Evolutionary conservation across 306 rosid species (phyloP).

Genomic region (Fragaria iinumae): DNA sequence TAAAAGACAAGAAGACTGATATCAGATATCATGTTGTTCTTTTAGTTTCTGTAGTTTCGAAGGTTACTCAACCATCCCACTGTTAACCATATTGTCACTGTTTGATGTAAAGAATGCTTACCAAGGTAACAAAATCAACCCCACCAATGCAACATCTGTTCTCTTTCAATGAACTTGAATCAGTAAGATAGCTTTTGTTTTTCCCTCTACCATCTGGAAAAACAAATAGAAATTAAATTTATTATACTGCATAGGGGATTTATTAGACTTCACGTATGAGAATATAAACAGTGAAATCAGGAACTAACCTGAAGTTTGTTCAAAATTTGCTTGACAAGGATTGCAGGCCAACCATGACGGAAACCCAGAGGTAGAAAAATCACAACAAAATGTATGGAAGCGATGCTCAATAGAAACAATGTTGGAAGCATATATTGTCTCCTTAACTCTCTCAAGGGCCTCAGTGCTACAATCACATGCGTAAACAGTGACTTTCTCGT

Average conservation of each 20-base stretch:
- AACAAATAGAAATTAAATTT: conserved; percentile 19
- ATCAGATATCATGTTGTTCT: not conserved
- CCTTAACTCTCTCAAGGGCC: conserved; percentile 64
- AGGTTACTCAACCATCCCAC: conserved; percentile 14
- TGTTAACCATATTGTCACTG: conserved; percentile 16
- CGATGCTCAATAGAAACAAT: conserved; percentile 36
- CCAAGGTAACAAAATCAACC: conserved; percentile 83
- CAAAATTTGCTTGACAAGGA: conserved; percentile 40
- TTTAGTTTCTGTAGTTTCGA: conserved; percentile 2
- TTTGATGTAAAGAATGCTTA: conserved; percentile 29
- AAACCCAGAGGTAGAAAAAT: conserved; percentile 53
- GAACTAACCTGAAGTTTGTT: conserved; percentile 48
- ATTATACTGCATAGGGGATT: not conserved
- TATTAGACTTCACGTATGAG: conserved; percentile 12
- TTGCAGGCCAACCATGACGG: conserved; percentile 76
- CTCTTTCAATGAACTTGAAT: conserved; percentile 30
- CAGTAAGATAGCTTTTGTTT: conserved; percentile 16
- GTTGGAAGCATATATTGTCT: conserved; percentile 42
- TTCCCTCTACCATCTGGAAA: conserved; percentile 42
- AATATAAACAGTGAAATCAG: conserved; percentile 13
- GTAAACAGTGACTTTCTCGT: conserved; percentile 57
- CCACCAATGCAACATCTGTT: conserved; percentile 66
- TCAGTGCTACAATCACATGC: conserved; percentile 85
- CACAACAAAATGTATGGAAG: conserved; percentile 69
- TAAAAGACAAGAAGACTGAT: not conserved